phyloP scores from a whole-genome alignment of 2,329 filamentous ascomycete genomes.

The Davidsoniella neocaledoniae region DNA sequence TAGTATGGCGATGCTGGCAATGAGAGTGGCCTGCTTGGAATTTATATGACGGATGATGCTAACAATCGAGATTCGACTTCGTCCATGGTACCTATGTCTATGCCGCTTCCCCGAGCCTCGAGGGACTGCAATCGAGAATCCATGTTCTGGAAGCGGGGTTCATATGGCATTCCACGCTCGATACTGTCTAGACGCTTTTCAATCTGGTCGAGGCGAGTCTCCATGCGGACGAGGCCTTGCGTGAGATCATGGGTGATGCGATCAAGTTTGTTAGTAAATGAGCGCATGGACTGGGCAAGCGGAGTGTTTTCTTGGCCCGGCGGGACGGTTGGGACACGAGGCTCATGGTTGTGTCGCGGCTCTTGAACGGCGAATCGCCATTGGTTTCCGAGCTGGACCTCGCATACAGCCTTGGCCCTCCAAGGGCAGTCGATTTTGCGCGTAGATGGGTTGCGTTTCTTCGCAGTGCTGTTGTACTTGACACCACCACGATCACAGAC shows the following conservation, averaged over 20 bases:
- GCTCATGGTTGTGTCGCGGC: slow-evolving; percentile 43
- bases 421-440: slow-evolving; percentile 48
- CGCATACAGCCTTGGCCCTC: slow-evolving; percentile 46
- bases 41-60: slow-evolving; percentile 15
- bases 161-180: slow-evolving; percentile 29
- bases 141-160: slow-evolving; percentile 28
- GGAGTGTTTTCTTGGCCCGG: slow-evolving; percentile 41
- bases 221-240: slow-evolving; percentile 34
- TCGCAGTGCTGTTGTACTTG: slow-evolving; percentile 47
- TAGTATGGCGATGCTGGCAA: neutral
- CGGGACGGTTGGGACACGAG: slow-evolving; percentile 35
- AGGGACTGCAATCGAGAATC: slow-evolving; percentile 26
- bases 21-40: neutral
- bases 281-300: slow-evolving; percentile 39
- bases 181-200: slow-evolving; percentile 39
- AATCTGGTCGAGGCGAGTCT: slow-evolving; percentile 32
- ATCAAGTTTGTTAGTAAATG: slow-evolving; percentile 42
- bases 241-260: slow-evolving; percentile 39
- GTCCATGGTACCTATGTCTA: slow-evolving; percentile 25
- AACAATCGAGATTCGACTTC: slow-evolving; percentile 28
- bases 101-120: slow-evolving; percentile 17
- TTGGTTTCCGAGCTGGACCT: slow-evolving; percentile 44
- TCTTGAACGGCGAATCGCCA: slow-evolving; percentile 48
- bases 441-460: slow-evolving; percentile 46
- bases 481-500: slow-evolving; percentile 47